Evolutionary conservation across 169 alveolate species (phyloP).

Genomic region (Plasmodium yoelii): DNA sequence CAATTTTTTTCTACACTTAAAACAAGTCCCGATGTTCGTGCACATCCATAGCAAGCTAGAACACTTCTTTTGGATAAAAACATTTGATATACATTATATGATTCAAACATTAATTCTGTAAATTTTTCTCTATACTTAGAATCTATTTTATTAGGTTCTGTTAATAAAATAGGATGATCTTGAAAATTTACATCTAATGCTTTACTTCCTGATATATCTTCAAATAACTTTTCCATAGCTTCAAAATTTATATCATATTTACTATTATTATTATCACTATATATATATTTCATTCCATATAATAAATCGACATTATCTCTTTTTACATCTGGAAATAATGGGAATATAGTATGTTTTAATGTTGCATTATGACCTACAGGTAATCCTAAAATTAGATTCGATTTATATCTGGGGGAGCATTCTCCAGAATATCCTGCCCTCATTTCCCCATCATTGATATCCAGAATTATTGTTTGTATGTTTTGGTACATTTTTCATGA

Average conservation of each 20-base stretch:
- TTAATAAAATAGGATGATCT: constrained; percentile 81
- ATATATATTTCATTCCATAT: constrained; percentile 79
- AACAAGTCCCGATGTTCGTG: constrained; percentile 81
- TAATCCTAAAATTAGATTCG: constrained; percentile 80
- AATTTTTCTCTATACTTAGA: constrained; percentile 77
- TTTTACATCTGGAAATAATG: constrained; percentile 82
- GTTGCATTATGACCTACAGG: constrained; percentile 79
- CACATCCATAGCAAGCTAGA: constrained; percentile 84
- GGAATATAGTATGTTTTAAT: constrained; percentile 83
- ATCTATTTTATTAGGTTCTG: constrained; percentile 83
- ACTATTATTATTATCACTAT: constrained; percentile 76
- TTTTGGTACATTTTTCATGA: constrained; percentile 67
- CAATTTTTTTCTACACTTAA: constrained; percentile 85
- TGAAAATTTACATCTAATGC: constrained; percentile 82
- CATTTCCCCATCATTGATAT: constrained; percentile 81
- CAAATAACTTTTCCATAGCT: constrained; percentile 81
- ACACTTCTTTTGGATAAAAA: constrained; percentile 83
- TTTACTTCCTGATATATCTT: constrained; percentile 81
- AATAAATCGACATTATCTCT: constrained; percentile 82
- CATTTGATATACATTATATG: constrained; percentile 79
- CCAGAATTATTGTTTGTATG: constrained; percentile 81
- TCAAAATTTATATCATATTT: constrained; percentile 70
- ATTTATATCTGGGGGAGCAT: constrained; percentile 79
- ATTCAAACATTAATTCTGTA: constrained; percentile 81
- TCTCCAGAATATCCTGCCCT: constrained; percentile 84